Conservation (phyloP, 2,329 filamentous ascomycete genomes). For the Apiospora rasikravindrae region DNA sequence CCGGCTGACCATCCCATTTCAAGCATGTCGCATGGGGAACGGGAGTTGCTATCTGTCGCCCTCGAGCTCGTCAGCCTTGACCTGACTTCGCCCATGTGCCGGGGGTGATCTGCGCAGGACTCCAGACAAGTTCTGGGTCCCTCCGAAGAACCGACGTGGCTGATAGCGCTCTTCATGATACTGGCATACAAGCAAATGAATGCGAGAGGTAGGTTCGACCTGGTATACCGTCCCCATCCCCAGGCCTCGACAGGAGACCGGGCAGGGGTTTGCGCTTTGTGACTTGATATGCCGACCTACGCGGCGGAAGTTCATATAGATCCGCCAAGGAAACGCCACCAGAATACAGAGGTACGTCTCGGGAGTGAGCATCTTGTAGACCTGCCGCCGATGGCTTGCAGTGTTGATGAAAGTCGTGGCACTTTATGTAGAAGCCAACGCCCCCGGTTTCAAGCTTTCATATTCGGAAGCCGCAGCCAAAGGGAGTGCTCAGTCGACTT, state of each 20-base stretch:
- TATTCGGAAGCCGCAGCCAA: neutral
- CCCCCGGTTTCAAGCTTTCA: neutral
- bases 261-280: slow-evolving; percentile 4
- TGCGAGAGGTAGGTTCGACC: neutral
- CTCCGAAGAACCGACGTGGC: slow-evolving; percentile 13
- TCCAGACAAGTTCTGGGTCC: neutral
- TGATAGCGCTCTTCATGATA: neutral
- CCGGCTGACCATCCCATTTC: slow-evolving; percentile 7
- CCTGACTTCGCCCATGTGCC: neutral
- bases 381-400: slow-evolving; percentile 3
- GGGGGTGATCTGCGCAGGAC: neutral
- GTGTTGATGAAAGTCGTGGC: slow-evolving; percentile 6
- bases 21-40: neutral
- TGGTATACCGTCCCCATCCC: neutral
- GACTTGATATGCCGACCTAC: slow-evolving; percentile 11
- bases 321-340: slow-evolving; percentile 2
- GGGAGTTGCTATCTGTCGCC: slow-evolving; percentile 12
- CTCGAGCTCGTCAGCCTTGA: neutral
- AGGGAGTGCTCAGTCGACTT: neutral
- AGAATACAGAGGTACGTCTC: neutral
- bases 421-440: slow-evolving; percentile 12
- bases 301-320: neutral
- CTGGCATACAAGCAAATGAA: neutral
- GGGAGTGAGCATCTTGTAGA: neutral
- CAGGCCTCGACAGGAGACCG: neutral